phyloP scores from a whole-genome alignment of 2,329 filamentous ascomycete genomes.

The Talaromyces sp. region DNA sequence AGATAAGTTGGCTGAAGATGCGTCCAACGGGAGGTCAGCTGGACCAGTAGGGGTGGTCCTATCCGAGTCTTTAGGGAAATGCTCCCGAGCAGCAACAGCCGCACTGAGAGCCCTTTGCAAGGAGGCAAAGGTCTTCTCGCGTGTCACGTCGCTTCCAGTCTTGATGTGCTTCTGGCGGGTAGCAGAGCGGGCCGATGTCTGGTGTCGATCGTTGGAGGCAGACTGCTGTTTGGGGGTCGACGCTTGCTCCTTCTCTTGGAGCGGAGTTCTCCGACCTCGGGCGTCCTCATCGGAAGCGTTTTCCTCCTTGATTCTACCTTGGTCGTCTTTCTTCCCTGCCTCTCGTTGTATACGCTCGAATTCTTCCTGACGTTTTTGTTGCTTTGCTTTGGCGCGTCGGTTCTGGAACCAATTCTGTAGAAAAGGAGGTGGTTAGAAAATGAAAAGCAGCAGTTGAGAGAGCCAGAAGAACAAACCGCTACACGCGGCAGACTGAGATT shows the following conservation, averaged over 20 bases:
- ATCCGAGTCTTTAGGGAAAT: conserved; percentile 19
- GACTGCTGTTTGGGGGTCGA: conserved; percentile 21
- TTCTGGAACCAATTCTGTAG: conserved; percentile 50
- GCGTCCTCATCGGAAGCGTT: conserved; percentile 8
- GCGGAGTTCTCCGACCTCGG: conserved; percentile 2
- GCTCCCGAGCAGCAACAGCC: conserved; percentile 33
- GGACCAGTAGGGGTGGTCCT: conserved; percentile 16
- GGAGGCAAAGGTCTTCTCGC: conserved; percentile 39
- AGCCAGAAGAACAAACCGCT: conserved; percentile 34
- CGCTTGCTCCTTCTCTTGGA: conserved; percentile 7
- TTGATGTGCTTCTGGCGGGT: conserved; percentile 30
- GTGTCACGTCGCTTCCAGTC: conserved; percentile 31
- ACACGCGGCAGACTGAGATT: conserved; percentile 45
- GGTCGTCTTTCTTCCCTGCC: conserved; percentile 16
- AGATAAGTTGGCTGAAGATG: conserved; percentile 24
- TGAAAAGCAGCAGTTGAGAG: neutral
- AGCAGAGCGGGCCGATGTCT: conserved; percentile 14
- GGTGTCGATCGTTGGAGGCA: neutral
- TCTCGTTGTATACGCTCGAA: conserved; percentile 39
- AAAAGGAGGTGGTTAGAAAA: conserved; percentile 9
- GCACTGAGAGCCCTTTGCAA: conserved; percentile 39
- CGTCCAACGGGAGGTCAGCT: conserved; percentile 21
- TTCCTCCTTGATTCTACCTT: conserved; percentile 24
- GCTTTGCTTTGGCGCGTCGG: conserved; percentile 47
- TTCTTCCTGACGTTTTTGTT: conserved; percentile 45